These are phyloP conservation scores for Penicillium griseofulvum DNA, from an alignment of 2,329 filamentous ascomycete genomes.

Conservation along the genomic window DNA sequence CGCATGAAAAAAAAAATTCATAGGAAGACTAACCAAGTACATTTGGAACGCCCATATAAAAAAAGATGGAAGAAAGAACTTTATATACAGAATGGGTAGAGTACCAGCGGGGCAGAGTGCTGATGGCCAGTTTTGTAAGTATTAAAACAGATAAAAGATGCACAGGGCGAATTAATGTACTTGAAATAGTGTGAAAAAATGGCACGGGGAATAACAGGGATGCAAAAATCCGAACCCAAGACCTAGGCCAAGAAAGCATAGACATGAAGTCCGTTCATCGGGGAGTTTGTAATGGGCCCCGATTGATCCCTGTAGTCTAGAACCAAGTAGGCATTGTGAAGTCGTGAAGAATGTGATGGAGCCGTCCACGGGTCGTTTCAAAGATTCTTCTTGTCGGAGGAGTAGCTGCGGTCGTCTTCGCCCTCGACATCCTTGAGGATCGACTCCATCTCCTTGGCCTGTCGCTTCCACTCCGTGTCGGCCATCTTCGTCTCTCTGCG, in stretches of 20 bases:
- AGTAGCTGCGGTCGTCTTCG: constrained; percentile 47
- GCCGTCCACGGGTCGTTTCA: constrained; percentile 18
- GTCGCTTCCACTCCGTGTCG: constrained; percentile 72
- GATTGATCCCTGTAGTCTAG: background rate
- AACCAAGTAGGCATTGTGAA: constrained; percentile 2
- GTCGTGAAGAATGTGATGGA: constrained; percentile 3
- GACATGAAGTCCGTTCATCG: background rate
- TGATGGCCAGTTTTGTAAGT: constrained; percentile 1
- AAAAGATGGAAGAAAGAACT: background rate
- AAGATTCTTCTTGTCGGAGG: constrained; percentile 36
- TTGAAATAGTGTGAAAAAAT: constrained; percentile 2
- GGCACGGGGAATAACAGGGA: background rate
- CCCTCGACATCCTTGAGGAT: constrained; percentile 73
- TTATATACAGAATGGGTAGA: constrained; percentile 21
- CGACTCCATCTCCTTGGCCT: constrained; percentile 71
- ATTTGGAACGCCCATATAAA: constrained; percentile 7
- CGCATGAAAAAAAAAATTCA: background rate
- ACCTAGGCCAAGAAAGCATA: background rate
- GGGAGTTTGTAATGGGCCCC: background rate
- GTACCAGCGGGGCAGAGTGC: background rate
- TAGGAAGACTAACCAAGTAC: constrained; percentile 11
- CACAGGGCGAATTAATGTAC: constrained; percentile 18
- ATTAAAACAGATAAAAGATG: constrained; percentile 20
- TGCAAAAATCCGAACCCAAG: background rate
- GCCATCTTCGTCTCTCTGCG: constrained; percentile 82